Conservation (phyloP, 192 early-diverging fungal species). For the Entomortierella parvispora region DNA sequence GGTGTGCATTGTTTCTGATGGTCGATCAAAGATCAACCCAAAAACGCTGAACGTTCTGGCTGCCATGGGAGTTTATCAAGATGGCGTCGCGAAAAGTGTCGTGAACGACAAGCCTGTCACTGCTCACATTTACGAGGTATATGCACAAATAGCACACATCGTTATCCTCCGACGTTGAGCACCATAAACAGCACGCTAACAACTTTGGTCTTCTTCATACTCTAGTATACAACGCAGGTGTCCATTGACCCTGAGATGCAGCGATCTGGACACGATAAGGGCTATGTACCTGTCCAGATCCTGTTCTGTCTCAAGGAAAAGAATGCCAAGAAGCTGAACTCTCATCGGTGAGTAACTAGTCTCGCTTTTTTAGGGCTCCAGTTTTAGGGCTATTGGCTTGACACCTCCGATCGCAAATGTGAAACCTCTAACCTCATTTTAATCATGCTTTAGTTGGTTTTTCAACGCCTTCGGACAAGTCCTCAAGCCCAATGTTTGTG, state of each 20-base stretch:
- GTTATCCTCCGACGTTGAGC: too few relatives aligned
- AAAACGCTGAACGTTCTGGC: conserved; percentile 70
- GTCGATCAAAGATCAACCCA: conserved; percentile 73
- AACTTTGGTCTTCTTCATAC: not conserved
- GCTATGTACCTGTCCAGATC: conserved; percentile 72
- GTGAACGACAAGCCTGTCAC: conserved; percentile 68
- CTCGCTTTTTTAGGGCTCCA: too few relatives aligned
- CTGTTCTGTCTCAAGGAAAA: conserved; percentile 89
- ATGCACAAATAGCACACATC: too few relatives aligned
- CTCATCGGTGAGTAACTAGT: conserved; percentile 53
- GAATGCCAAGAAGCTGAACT: conserved; percentile 89
- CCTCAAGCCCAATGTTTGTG: conserved; percentile 60
- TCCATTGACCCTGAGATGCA: conserved; percentile 74
- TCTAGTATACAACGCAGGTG: conserved; percentile 74
- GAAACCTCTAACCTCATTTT: not conserved
- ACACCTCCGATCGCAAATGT: not conserved
- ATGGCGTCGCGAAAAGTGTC: conserved; percentile 69
- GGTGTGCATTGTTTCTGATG: conserved; percentile 81
- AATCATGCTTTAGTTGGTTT: conserved; percentile 62
- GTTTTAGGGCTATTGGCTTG: too few relatives aligned
- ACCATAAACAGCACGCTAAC: too few relatives aligned
- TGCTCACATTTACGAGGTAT: conserved; percentile 64
- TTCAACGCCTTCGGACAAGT: conserved; percentile 65
- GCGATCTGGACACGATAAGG: conserved; percentile 64
- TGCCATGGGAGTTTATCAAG: conserved; percentile 81